A percentile compares a stretch with the other conserved stretches of the same genome.
phyloP scores from a whole-genome alignment of 73 alveolate species.

The Effrenium voratum region DNA sequence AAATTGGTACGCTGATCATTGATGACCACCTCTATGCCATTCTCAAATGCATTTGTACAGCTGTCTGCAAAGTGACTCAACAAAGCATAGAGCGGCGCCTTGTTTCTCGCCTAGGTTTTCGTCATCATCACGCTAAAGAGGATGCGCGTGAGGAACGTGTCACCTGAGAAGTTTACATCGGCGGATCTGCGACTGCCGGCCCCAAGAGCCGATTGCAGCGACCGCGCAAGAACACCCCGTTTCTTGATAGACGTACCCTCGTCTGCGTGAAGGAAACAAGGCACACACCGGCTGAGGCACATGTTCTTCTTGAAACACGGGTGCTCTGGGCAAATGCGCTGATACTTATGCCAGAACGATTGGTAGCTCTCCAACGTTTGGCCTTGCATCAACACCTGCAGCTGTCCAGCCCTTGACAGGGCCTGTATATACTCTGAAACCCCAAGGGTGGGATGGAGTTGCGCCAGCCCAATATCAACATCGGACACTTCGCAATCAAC shows the following conservation, averaged over 20 bases:
- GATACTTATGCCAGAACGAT: neutral
- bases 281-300: neutral
- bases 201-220: neutral
- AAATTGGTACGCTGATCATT: neutral
- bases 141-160: neutral
- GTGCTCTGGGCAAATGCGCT: neutral
- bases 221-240: neutral
- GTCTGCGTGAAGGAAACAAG: neutral
- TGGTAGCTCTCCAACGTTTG: neutral
- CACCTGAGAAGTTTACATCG: neutral
- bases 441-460: neutral
- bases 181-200: neutral
- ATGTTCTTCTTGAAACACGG: neutral
- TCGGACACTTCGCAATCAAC: too few species aligned
- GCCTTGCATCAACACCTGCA: neutral
- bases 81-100: neutral
- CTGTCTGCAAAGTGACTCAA: neutral
- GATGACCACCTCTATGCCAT: neutral
- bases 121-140: neutral
- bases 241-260: constrained; percentile 1
- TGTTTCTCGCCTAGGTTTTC: neutral
- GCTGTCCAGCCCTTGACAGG: neutral
- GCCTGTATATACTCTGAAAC: neutral
- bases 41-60: neutral
- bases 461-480: neutral